phyloP scores from a whole-genome alignment of 257 asterid species.

The Solanum bulbocastanum region DNA sequence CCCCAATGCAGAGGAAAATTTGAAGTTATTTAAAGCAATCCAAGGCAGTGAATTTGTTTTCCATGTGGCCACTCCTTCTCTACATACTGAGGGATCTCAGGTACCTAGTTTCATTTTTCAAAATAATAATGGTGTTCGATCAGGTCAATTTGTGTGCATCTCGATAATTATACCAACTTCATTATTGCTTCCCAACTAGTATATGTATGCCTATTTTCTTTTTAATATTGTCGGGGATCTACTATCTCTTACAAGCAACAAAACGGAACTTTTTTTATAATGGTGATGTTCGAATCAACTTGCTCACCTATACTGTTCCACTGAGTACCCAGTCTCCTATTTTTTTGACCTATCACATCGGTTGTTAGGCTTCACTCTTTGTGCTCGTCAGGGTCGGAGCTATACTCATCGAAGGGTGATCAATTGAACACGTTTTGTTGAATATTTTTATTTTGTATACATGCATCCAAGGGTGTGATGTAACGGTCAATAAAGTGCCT shows the following conservation, averaged over 20 bases:
- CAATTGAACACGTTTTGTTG: neutral
- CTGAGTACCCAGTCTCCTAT: neutral
- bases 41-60: constrained; percentile 16
- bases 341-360: neutral
- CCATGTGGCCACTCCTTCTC: constrained; percentile 15
- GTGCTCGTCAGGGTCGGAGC: neutral
- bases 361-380: neutral
- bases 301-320: neutral
- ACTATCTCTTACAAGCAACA: no score
- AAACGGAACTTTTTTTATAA: no score
- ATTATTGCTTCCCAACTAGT: neutral
- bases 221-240: no score
- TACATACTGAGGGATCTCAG: constrained; percentile 5
- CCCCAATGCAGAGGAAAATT: constrained; percentile 9
- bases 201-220: neutral
- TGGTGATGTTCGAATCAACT: no score
- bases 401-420: no score
- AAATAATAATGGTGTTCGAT: neutral
- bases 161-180: neutral
- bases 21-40: constrained; percentile 18
- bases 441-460: no score
- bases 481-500: no score
- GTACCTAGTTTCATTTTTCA: neutral
- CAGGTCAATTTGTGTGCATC: neutral
- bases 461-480: no score